A percentile compares a stretch with the other conserved stretches of the same genome.
Conservation (phyloP, 441 rosid genomes). For the Croton laevigatus region DNA sequence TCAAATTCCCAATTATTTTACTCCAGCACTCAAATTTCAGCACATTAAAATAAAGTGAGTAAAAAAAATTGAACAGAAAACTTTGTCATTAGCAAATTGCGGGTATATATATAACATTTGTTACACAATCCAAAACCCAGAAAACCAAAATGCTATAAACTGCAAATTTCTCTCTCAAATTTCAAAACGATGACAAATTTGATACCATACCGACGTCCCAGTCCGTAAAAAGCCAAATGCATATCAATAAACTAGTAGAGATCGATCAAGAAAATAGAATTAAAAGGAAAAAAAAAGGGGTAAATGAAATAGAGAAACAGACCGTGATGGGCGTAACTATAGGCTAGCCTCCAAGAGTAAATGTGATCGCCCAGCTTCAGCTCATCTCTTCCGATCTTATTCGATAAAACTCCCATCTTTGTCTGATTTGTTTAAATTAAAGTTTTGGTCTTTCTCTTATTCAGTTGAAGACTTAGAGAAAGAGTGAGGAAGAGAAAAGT, state of each 20-base stretch:
- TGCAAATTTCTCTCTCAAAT: background rate
- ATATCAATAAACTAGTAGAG: background rate
- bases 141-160: background rate
- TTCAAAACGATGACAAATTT: background rate
- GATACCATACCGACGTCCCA: background rate
- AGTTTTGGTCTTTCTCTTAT: no score
- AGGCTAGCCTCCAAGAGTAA: conserved; percentile 57
- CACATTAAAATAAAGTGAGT: background rate
- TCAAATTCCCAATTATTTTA: no score
- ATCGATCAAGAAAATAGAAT: background rate
- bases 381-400: conserved; percentile 42
- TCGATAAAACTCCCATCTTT: conserved; percentile 47
- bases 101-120: background rate
- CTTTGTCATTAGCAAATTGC: background rate
- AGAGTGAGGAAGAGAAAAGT: background rate
- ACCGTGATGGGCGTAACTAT: conserved; percentile 65
- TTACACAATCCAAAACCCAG: background rate
- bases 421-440: background rate
- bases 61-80: background rate
- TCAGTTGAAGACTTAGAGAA: background rate
- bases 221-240: background rate
- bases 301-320: background rate
- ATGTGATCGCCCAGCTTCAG: conserved; percentile 60
- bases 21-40: no score
- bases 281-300: background rate